phyloP scores from a whole-genome alignment of 179 eudicot genomes.

The Spergularia azorica region DNA sequence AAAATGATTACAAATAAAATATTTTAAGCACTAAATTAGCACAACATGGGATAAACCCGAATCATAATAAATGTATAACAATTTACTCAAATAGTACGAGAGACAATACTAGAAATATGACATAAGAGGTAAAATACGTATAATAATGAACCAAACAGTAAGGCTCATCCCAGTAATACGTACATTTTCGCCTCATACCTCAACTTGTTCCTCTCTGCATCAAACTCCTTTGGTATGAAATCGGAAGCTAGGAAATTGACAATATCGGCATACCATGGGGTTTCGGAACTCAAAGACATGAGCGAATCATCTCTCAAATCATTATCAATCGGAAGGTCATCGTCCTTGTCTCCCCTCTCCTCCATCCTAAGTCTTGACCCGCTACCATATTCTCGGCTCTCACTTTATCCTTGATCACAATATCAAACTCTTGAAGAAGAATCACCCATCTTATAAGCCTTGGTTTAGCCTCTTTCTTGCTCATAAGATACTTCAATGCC shows the following conservation, averaged over 20 bases:
- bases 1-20: no score
- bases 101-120: no score
- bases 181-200: background rate
- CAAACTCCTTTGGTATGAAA: background rate
- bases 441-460: no score
- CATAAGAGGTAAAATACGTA: no score
- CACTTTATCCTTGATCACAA: background rate
- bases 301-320: background rate
- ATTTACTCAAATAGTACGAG: no score
- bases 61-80: no score
- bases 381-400: background rate
- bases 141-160: no score
- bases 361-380: background rate
- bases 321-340: background rate
- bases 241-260: background rate
- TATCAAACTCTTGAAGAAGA: background rate
- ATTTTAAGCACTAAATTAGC: no score
- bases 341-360: background rate
- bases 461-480: no score
- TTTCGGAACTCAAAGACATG: background rate
- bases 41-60: no score
- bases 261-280: background rate
- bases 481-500: no score
- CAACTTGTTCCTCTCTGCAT: background rate
- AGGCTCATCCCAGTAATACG: background rate